phyloP scores from a whole-genome alignment of 2,329 filamentous ascomycete genomes.

The Cladosporium velox region DNA sequence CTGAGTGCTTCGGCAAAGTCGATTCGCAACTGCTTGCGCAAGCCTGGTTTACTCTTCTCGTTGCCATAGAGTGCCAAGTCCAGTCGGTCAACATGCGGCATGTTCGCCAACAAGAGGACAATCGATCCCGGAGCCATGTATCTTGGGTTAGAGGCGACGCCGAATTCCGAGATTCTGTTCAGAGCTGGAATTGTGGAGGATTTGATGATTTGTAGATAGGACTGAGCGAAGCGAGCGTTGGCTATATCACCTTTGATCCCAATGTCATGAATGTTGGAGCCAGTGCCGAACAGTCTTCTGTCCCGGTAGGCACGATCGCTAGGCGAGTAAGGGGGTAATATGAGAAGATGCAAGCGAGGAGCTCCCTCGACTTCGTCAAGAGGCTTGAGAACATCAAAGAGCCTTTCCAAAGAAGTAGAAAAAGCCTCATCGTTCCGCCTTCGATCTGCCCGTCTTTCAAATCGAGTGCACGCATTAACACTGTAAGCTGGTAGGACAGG shows the following conservation, averaged over 20 bases:
- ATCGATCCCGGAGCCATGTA: background rate
- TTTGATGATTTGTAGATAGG: background rate
- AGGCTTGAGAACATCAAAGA: background rate
- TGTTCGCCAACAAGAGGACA: background rate
- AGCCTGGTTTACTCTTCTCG: background rate
- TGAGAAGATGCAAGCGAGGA: background rate
- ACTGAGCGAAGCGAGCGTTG: background rate
- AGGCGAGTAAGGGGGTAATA: background rate
- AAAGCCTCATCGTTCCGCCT: background rate
- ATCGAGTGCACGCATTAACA: background rate
- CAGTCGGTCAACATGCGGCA: background rate
- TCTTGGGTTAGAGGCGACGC: background rate
- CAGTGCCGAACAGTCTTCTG: background rate
- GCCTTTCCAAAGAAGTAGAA: background rate
- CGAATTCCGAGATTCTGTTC: background rate
- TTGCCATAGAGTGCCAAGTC: background rate
- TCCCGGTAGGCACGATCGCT: background rate
- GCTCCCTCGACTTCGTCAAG: background rate
- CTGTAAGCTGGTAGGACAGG: background rate
- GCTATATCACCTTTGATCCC: background rate
- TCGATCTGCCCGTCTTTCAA: background rate
- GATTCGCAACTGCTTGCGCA: background rate
- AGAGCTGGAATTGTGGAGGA: background rate
- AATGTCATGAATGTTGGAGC: background rate
- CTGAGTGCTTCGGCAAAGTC: background rate